Base-by-base conservation (phyloP, 179 eudicot genomes). In the Heliamphora pulchella region DNA sequence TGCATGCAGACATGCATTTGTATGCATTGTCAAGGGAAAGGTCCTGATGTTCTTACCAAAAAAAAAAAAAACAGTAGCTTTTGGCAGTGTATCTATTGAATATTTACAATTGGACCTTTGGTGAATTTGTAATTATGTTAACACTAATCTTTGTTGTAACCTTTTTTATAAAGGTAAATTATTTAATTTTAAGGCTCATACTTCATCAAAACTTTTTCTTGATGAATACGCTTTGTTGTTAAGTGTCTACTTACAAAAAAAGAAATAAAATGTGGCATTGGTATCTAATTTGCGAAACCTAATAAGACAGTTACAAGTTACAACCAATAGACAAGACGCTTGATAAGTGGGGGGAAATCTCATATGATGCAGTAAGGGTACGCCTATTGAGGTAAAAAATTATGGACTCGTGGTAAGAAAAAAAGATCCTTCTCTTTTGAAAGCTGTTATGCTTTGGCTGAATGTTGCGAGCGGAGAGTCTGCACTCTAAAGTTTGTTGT, bases 1-100 rank as follows among this genome's bases (percentile, higher is more conserved):
- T 44, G 43, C 47, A 67, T 41, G 8, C 71, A 5, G n/a, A 41
- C 48, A 41, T 67, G 71, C 71, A 67, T 67, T 67, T 67, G 71
- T 14, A 13, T 31, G 31, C 8, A 54, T 6, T 2, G 15, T 13
- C 62, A 58, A 58, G 62, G 3, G 15, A 58, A 15, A 58, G 1
- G 15, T 2, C 3, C 17, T 58, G n/a, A 10, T 58, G 3, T 13
- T 15, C 3, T 54, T 6, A 14, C 8, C 2, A 14, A 2, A 8
- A 10, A 54, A 4, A 3, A 58, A 58, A 1, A 1, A n/a, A n/a
- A n/a, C n/a, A 2, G 14, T 58, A 13, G 62, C 15, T 58, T 15
- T 15, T 58, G 14, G 15, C 4, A 58, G 15, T 0, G 62, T 10
- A 4, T 58, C 51, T 58, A 58, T 13, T 58, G 62, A 2, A 10